Base-by-base conservation (phyloP, 257 asterid genomes). In the Solanum corneliomulleri region DNA sequence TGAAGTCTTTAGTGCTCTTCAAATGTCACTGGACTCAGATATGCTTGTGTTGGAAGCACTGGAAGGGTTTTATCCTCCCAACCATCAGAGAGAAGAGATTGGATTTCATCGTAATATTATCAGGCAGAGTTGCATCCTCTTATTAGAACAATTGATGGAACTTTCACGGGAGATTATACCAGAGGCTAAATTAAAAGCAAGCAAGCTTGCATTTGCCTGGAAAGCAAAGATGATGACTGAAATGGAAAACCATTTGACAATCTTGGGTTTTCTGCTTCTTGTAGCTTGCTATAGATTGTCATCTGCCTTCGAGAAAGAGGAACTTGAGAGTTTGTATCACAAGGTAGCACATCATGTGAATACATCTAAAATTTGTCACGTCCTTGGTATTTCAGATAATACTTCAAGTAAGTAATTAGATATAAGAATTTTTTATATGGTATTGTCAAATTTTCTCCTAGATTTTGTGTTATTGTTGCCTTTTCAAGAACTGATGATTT, bases 191-290 rank as follows among this genome's bases (percentile, higher is more conserved):
- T 89, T 85, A 84, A 89, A 86, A 86, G 95, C 96, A 52, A 45
- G 84, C 39, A 86, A 86, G 84, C 89, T 94, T 84, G 93, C 94
- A 25, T 11, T 7, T 71, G 90, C 85, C 20, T 92, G 95, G 95
- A 92, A 91, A 88, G 91, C 86, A 12, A 80, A 80, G 44, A 80
- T 80, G 85, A 60, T 47, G 52, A 23, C 82, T 82, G 85, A 47
- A 47, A 80, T 47, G 68, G 88, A 87, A 83, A 87, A 91, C 86
- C 66, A 88, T 21, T 49, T 88, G 90, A 90, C 86, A 87, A 88
- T 89, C 25, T 39, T 91, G 82, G 91, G 87, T 44, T 92, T 94
- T 90, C 88, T 94, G 92, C 91, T 88, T 72, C 89, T 94, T 31
- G 9, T 92, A 89, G 94, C 92, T 62, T 89, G 93, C 45, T 94